Conservation (phyloP, 768 basidiomycete genomes). For the Russula griseocarnosa region DNA sequence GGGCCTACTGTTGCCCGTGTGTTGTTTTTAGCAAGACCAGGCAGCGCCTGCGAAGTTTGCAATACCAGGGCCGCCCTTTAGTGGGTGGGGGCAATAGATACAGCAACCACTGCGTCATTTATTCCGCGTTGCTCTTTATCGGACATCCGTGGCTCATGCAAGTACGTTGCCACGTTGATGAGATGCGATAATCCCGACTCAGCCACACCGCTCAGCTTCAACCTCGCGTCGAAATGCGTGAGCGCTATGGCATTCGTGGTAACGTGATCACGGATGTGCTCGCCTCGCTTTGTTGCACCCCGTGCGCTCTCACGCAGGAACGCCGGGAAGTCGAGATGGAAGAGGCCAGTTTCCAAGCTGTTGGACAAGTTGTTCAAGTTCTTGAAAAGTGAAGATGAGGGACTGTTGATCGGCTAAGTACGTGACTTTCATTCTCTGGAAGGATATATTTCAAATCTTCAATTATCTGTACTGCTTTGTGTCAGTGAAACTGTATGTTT, state of each 20-base stretch:
- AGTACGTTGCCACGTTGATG: constrained; percentile 31
- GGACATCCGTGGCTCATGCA: constrained; percentile 41
- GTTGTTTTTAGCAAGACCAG: constrained; percentile 41
- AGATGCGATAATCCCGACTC: not conserved
- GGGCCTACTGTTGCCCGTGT: constrained; percentile 42
- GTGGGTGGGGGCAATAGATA: constrained; percentile 38
- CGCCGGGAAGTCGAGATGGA: constrained; percentile 46
- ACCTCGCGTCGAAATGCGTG: constrained; percentile 39
- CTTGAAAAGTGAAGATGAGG: no score
- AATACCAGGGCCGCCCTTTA: constrained; percentile 37
- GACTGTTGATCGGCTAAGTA: no score
- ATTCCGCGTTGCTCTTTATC: constrained; percentile 32
- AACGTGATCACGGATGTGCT: constrained; percentile 40
- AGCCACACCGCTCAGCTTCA: constrained; percentile 27
- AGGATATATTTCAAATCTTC: no score
- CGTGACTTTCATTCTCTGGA: no score
- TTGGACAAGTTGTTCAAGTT: no score
- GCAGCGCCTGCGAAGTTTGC: constrained; percentile 40
- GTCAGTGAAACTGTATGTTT: no score
- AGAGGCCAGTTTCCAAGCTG: constrained; percentile 36
- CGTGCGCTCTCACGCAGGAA: constrained; percentile 50
- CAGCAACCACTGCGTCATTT: constrained; percentile 38
- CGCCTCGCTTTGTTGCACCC: constrained; percentile 40
- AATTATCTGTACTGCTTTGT: no score
- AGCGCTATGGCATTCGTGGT: constrained; percentile 47